Conservation (phyloP, 352 stramenopile genomes). For the Globisporangium cystogenes region DNA sequence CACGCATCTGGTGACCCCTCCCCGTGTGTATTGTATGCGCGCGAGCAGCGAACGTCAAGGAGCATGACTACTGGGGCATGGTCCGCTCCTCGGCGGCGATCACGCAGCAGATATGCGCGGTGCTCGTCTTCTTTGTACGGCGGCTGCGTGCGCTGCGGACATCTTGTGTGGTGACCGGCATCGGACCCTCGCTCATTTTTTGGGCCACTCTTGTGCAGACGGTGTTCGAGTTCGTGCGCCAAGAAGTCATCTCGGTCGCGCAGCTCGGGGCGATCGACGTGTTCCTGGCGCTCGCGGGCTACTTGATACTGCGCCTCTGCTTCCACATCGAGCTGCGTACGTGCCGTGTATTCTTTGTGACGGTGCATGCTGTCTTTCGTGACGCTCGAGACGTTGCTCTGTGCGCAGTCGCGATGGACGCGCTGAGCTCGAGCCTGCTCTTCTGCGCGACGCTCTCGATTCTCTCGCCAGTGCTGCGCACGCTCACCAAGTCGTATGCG, state of each 20-base stretch:
- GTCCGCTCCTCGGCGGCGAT: conserved; percentile 80
- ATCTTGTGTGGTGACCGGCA: not conserved
- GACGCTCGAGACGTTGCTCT: not conserved
- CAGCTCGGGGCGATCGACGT: conserved; percentile 54
- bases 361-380: not conserved
- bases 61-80: conserved; percentile 84
- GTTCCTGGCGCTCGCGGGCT: conserved; percentile 46
- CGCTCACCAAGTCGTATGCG: conserved; percentile 86
- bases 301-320: conserved; percentile 40
- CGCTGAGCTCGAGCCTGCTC: conserved; percentile 64
- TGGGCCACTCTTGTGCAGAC: conserved; percentile 29
- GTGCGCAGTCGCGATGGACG: conserved; percentile 35
- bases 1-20: too few species aligned
- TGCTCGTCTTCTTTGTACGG: conserved; percentile 87
- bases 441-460: conserved; percentile 84
- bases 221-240: conserved; percentile 66
- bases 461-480: conserved; percentile 86
- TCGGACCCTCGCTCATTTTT: too few species aligned
- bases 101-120: conserved; percentile 84
- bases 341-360: not conserved
- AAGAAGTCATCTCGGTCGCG: conserved; percentile 44
- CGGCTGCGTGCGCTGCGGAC: not conserved
- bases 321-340: conserved; percentile 33
- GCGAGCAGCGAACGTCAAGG: conserved; percentile 61
- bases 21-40: not conserved